phyloP scores from a whole-genome alignment of 805 yeast genomes.

The Ogataea nakhonphanomensis region DNA sequence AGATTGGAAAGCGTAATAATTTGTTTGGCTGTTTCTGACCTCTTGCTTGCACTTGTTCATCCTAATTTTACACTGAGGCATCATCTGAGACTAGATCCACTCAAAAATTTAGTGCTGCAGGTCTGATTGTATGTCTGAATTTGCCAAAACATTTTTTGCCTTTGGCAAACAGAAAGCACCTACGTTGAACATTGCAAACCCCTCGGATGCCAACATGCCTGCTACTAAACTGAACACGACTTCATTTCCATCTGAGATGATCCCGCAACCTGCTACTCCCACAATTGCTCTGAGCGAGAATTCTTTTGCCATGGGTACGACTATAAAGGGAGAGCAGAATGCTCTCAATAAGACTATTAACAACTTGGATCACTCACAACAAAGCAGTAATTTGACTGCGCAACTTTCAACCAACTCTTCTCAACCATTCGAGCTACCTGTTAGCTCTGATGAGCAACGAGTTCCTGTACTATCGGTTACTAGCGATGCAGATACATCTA shows the following conservation, averaged over 20 bases:
- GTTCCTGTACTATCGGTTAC: conserved; percentile 17
- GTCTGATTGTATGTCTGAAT: conserved; percentile 34
- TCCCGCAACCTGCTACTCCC: conserved; percentile 53
- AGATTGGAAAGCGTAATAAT: conserved; percentile 7
- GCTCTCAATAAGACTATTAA: conserved; percentile 33
- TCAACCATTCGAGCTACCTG: conserved; percentile 6
- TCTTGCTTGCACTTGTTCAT: neutral
- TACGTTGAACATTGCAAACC: conserved; percentile 7
- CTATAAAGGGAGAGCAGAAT: conserved; percentile 39
- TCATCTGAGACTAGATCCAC: neutral
- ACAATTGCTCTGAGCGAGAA: conserved; percentile 66
- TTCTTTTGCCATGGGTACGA: conserved; percentile 68
- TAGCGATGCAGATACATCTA: conserved; percentile 22
- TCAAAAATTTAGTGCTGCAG: neutral
- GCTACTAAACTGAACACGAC: conserved; percentile 12
- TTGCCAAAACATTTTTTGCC: conserved; percentile 38
- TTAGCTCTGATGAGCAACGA: too few relatives aligned
- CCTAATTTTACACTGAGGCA: neutral
- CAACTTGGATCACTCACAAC: conserved; percentile 30
- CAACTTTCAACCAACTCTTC: conserved; percentile 21
- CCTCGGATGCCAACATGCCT: conserved; percentile 6
- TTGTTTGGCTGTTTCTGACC: conserved; percentile 6
- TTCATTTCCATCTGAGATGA: conserved; percentile 33
- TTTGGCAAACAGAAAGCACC: conserved; percentile 26
- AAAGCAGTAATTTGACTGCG: conserved; percentile 23